Conservation (phyloP, 2,329 filamentous ascomycete species). For the Diplodia corticola region DNA sequence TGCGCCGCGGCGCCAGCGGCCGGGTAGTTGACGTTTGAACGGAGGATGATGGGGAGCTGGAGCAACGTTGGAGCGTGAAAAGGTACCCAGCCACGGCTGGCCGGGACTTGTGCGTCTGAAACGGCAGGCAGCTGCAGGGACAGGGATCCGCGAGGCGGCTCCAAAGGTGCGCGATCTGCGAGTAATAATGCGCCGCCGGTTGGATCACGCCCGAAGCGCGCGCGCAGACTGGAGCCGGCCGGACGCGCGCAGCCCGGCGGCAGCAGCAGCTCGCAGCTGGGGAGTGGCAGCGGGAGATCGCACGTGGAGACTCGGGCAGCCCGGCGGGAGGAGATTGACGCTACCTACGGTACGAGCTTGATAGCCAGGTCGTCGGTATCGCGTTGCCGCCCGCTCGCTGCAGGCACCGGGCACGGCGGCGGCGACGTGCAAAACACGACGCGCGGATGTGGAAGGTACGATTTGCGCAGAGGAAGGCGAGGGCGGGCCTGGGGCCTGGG, state of each 20-base stretch:
- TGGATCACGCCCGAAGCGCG: conserved; percentile 5
- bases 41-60: background rate
- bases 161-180: conserved; percentile 17
- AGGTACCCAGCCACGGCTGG: conserved; percentile 4
- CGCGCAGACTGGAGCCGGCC: background rate
- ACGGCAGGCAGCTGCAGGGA: conserved; percentile 10
- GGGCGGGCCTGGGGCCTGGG: background rate
- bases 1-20: background rate
- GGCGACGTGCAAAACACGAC: no score
- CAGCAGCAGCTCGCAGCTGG: background rate
- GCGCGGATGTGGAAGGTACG: background rate
- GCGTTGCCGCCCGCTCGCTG: background rate
- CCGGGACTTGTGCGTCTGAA: conserved; percentile 17
- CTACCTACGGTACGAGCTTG: background rate
- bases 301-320: conserved; percentile 9
- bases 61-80: background rate
- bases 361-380: conserved; percentile 9
- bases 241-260: background rate
- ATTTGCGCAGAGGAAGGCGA: background rate
- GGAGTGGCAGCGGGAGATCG: conserved; percentile 17
- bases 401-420: background rate
- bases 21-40: conserved; percentile 9
- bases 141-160: conserved; percentile 16
- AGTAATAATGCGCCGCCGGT: background rate
- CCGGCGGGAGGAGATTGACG: conserved; percentile 1